Evolutionary conservation across 169 alveolate genomes (phyloP), one percentile per base, ranked within the genome.

Genomic region (Cryptosporidium parvum): DNA sequence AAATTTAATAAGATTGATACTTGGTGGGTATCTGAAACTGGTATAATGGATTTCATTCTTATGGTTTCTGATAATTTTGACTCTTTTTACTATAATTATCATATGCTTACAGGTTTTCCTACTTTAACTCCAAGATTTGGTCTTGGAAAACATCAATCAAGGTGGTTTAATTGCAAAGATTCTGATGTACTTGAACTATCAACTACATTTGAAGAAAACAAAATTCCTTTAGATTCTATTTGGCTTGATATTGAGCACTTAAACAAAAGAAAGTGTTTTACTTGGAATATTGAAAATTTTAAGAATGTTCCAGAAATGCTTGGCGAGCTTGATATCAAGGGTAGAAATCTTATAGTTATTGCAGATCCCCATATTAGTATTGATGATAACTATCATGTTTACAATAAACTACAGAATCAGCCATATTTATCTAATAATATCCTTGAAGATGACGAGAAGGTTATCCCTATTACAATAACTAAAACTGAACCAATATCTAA

Each of bases 211-310:
- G 93, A 85, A 18, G 70, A 91, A 23, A 70, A 86, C 71, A 85
- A 92, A 14, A 94, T 97, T 23, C 97, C 98, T 10, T 84, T 93
- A 53, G 99, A 97, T 91, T 92, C 93, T 45, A 70, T 96, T 37
- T 97, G 98, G 98, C 94, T 96, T 8, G 99, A 97, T 93, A 97
- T 97, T 42, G 99, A 97, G 65, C 98, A 97, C 84, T 93, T 97
- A 33, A 93, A 93, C 85, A 91, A 93, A 29, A 96, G 95, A 86
- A 84, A 92, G 86, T 97, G 96, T 92, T 96, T 96, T 84, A 92
- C 97, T 31, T 95, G 97, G 97, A 95, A 96, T 85, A 33, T 48
- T 21, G 80, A 86, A 37, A 85, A 69, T 21, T 95, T 95, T 85
- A 94, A 94, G 21, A 53, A 92, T 86, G 95, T 95, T 23, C 85